A percentile compares a stretch with the other conserved stretches of the same genome.
These are phyloP conservation scores for Verticillium longisporum DNA, from an alignment of 2,329 filamentous ascomycete genomes.

Conservation along the genomic window DNA sequence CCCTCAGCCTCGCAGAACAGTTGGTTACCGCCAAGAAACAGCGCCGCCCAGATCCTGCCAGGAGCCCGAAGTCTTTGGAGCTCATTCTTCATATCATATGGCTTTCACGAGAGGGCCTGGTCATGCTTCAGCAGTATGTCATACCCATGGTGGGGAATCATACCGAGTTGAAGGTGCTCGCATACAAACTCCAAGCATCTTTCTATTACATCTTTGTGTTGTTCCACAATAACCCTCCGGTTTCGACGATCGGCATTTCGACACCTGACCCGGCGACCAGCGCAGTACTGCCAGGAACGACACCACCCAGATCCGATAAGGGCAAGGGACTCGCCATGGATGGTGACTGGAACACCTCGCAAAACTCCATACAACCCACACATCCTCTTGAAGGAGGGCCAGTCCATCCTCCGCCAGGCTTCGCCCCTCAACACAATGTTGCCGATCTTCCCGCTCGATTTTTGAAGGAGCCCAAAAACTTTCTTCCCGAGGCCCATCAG, in stretches of 20 bases:
- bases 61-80: slow-evolving; percentile 71
- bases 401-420: slow-evolving; percentile 50
- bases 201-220: slow-evolving; percentile 97
- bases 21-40: slow-evolving; percentile 78
- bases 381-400: slow-evolving; percentile 51
- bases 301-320: slow-evolving; percentile 33
- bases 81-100: slow-evolving; percentile 87
- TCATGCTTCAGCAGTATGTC: slow-evolving; percentile 82
- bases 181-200: slow-evolving; percentile 85
- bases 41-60: slow-evolving; percentile 72
- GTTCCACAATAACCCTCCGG: slow-evolving; percentile 83
- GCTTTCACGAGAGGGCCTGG: slow-evolving; percentile 85
- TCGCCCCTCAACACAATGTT: slow-evolving; percentile 30
- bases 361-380: slow-evolving; percentile 38
- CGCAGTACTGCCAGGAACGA: slow-evolving; percentile 13
- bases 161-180: slow-evolving; percentile 79
- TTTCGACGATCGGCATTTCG: slow-evolving; percentile 54
- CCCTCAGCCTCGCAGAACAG: slow-evolving; percentile 78
- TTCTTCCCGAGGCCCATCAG: slow-evolving; percentile 71
- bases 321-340: slow-evolving; percentile 42
- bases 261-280: slow-evolving; percentile 36
- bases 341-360: slow-evolving; percentile 33
- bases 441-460: slow-evolving; percentile 41
- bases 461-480: slow-evolving; percentile 71
- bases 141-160: slow-evolving; percentile 75